Evolutionary conservation across 345 rosid species (phyloP), one percentile per base, ranked within the genome.

Genomic region (Linum trigynum): DNA sequence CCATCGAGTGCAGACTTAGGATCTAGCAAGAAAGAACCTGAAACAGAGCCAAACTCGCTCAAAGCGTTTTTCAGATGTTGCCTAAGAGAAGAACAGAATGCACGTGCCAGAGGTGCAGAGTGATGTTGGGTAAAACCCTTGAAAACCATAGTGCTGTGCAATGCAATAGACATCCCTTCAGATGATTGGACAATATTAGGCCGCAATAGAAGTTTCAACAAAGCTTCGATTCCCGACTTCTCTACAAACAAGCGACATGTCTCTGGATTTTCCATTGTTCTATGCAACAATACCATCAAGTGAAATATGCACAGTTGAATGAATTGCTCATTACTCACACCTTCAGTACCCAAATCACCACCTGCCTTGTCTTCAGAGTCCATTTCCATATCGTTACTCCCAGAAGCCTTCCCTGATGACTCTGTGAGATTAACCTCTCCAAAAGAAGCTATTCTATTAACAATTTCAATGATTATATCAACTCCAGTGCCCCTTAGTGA

Each of bases 41-140:
- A 74, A 45, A 71, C 75, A 61, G 66, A 65, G 67, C 59, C 69
- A 76, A 90, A 81, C 55, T 82, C 90, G 64, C 78, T 57, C 78
- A 88, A 76, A 72, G 85, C 90, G 75, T 85, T 85, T 75, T 68
- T 86, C 75, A 92, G 67, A 65, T 88, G 98, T 32, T 83, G 91
- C 67, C 91, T 74, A 16, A 92, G 94, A 59, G 90, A 82, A 59
- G 78, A 74, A 73, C 97, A 92, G 81, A 92, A 92, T 56, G 97
- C 92, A 39, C 83, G 87, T 15, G 97, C 94, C 58, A 92, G 83
- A 76, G 97, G 79, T 78, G 87, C 76, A 68, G 98, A 84, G 73
- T 92, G 96, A 81, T 92, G 92, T 71, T 86, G 97, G 15, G 94
- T 88, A 74, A 92, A 90, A 71, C 96, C 96, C 80, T 92, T 92